A percentile compares a stretch with the other conserved stretches of the same genome.
These are phyloP conservation scores for maize (Zea mays) DNA, from an alignment of 176 grass and related monocot genomes.

Conservation along the genomic window Zm-B73-REFERENCE-NAM-5.0 NC_050097.1:242330001-242330500, in stretches of 20 bases:
- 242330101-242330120: constrained; percentile 78
- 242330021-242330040: constrained; percentile 22
- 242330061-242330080: constrained; percentile 52
- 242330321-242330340: constrained; percentile 59
- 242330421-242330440: no score
- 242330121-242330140: constrained; percentile 95
- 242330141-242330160: constrained; percentile 96
- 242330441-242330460: no score
- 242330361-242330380: no score
- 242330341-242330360: no score
- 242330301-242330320: no score
- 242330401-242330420: no score
- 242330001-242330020: constrained; percentile 10
- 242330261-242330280: neutral
- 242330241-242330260: neutral
- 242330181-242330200: constrained; percentile 53
- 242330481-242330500: no score
- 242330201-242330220: neutral
- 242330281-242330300: no score
- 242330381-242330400: no score
- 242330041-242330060: neutral
- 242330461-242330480: no score
- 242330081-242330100: constrained; percentile 41
- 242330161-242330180: constrained; percentile 64
- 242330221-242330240: neutral